These are phyloP conservation scores for Aspergillus bertholletiae DNA, from an alignment of 495 filamentous ascomycete genomes.

Conservation along the genomic window DNA sequence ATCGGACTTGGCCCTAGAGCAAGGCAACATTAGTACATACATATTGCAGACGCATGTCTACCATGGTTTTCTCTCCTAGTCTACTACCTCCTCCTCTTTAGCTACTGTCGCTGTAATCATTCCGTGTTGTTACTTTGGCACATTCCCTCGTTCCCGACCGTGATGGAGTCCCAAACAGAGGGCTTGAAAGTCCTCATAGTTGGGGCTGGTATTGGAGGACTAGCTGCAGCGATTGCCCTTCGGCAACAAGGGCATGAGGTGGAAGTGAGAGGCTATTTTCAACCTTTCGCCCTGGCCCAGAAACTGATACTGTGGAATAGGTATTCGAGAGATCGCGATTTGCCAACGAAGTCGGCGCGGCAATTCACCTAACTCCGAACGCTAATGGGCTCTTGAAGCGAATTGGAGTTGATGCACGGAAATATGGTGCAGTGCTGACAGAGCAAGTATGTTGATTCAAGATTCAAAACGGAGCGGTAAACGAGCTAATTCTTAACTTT, in stretches of 20 bases:
- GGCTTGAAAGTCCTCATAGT: conserved; percentile 45
- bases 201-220: conserved; percentile 56
- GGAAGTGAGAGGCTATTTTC: conserved; percentile 24
- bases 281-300: not conserved
- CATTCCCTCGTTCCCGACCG: too few species aligned
- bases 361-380: conserved; percentile 54
- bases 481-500: not conserved
- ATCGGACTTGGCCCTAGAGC: too few species aligned
- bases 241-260: conserved; percentile 53
- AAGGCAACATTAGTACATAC: too few species aligned
- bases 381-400: conserved; percentile 44
- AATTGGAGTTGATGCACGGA: conserved; percentile 36
- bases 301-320: conserved; percentile 20
- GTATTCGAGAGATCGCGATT: conserved; percentile 52
- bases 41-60: too few species aligned
- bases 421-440: conserved; percentile 33
- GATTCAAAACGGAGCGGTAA: not conserved
- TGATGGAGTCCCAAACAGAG: not conserved
- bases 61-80: too few species aligned
- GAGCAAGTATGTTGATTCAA: conserved; percentile 22
- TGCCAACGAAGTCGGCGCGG: conserved; percentile 53
- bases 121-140: too few species aligned
- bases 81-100: too few species aligned
- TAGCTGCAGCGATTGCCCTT: conserved; percentile 51
- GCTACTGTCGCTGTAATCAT: too few species aligned